A percentile compares a stretch with the other conserved stretches of the same genome.
Evolutionary conservation across 192 early-diverging fungal species (phyloP).

Genomic region (Chytriomyces sp.): DNA sequence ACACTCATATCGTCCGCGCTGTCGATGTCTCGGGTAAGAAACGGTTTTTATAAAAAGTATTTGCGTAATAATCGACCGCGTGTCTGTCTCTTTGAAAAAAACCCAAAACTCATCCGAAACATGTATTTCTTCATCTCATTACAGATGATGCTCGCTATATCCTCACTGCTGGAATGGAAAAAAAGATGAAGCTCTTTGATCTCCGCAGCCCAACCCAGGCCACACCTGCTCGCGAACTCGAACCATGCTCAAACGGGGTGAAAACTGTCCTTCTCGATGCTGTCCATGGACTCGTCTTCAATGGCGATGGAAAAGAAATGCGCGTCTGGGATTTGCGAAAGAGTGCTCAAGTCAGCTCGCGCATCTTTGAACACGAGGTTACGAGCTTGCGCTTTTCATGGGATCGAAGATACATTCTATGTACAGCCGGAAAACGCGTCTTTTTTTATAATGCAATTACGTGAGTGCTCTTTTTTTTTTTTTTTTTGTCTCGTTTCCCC

Average conservation of each 20-base stretch:
- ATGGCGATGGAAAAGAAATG: conserved; percentile 52
- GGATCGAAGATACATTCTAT: conserved; percentile 76
- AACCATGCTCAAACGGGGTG: conserved; percentile 64
- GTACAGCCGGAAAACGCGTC: conserved; percentile 77
- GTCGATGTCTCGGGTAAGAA: conserved; percentile 71
- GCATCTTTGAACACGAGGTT: conserved; percentile 69
- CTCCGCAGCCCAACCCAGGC: conserved; percentile 44
- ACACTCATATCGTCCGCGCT: conserved; percentile 82
- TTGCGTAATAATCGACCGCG: background rate
- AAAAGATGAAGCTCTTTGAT: conserved; percentile 82
- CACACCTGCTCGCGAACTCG: conserved; percentile 46
- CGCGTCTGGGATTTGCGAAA: conserved; percentile 78
- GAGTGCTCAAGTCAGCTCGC: conserved; percentile 61
- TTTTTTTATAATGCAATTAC: conserved; percentile 75
- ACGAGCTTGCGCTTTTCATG: conserved; percentile 76
- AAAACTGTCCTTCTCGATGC: conserved; percentile 70
- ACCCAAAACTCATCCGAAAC: too few species aligned
- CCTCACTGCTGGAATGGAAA: conserved; percentile 83
- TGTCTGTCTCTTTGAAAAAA: background rate
- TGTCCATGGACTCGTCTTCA: conserved; percentile 53
- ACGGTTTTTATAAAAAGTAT: background rate
- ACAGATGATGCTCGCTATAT: conserved; percentile 69
- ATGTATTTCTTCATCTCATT: background rate
- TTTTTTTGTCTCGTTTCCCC: background rate
- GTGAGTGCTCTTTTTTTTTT: conserved; percentile 43